Conservation (phyloP, 2,329 filamentous ascomycete species). For the Penicillium verrucosum region DNA sequence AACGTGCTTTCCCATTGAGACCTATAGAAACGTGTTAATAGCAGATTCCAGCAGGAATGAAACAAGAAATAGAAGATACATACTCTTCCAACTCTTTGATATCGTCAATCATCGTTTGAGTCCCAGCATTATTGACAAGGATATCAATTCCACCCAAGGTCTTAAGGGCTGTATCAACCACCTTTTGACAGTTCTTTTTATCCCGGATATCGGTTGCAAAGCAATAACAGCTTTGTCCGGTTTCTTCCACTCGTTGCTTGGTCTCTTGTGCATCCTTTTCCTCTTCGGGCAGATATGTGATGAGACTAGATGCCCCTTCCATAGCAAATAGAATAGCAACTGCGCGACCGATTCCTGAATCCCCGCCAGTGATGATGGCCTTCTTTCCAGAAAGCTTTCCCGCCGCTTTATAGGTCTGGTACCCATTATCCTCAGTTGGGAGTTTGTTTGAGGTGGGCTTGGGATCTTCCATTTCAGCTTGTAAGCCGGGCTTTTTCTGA, state of each 20-base stretch:
- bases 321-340: slow-evolving; percentile 74
- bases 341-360: slow-evolving; percentile 74
- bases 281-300: slow-evolving; percentile 71
- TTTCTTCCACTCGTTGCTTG: slow-evolving; percentile 65
- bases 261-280: slow-evolving; percentile 73
- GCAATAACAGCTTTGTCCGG: slow-evolving; percentile 63
- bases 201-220: slow-evolving; percentile 62
- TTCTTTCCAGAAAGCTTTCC: slow-evolving; percentile 72
- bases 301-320: slow-evolving; percentile 71
- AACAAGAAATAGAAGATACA: background rate
- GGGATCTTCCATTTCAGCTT: slow-evolving; percentile 54
- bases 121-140: slow-evolving; percentile 64
- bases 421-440: slow-evolving; percentile 64
- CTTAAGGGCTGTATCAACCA: slow-evolving; percentile 64
- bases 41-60: background rate
- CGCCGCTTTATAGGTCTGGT: slow-evolving; percentile 68
- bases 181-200: slow-evolving; percentile 64
- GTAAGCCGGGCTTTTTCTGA: slow-evolving; percentile 53
- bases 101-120: slow-evolving; percentile 70
- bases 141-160: slow-evolving; percentile 69
- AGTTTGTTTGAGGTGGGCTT: slow-evolving; percentile 62
- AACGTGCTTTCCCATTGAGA: slow-evolving; percentile 79
- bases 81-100: slow-evolving; percentile 69
- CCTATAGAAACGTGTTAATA: slow-evolving; percentile 33
- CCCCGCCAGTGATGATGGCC: slow-evolving; percentile 78